phyloP scores from a whole-genome alignment of 495 filamentous ascomycete species.

The Cairneyella variabilis region DNA sequence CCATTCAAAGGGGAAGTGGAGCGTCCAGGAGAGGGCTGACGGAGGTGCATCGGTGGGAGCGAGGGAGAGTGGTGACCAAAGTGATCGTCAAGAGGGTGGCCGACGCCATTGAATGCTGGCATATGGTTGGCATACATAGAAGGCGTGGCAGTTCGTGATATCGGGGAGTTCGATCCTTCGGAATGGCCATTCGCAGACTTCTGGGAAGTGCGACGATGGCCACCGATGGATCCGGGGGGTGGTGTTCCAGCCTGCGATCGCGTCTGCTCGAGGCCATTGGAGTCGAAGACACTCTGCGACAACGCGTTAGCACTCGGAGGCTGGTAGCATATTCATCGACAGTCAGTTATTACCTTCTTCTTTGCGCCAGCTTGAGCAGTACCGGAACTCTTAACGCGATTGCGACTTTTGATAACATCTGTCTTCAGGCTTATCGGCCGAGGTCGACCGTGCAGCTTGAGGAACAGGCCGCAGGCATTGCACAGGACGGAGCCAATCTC shows the following conservation, averaged over 20 bases:
- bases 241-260: slow-evolving; percentile 54
- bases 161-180: slow-evolving; percentile 77
- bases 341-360: slow-evolving; percentile 89
- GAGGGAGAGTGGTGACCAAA: slow-evolving; percentile 57
- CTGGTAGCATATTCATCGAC: too few relatives aligned
- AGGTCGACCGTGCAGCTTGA: slow-evolving; percentile 92
- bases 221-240: slow-evolving; percentile 32
- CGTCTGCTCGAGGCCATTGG: slow-evolving; percentile 50
- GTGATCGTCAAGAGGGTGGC: slow-evolving; percentile 60
- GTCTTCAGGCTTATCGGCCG: slow-evolving; percentile 96
- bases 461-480: slow-evolving; percentile 95
- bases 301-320: slow-evolving; percentile 17
- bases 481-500: slow-evolving; percentile 96
- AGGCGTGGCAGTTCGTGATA: slow-evolving; percentile 84
- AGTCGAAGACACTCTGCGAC: slow-evolving; percentile 49
- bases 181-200: slow-evolving; percentile 68
- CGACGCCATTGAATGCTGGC: slow-evolving; percentile 71
- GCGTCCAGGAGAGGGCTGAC: slow-evolving; percentile 63
- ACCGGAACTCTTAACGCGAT: slow-evolving; percentile 85
- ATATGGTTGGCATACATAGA: slow-evolving; percentile 58
- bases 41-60: slow-evolving; percentile 47
- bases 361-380: slow-evolving; percentile 67
- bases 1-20: slow-evolving; percentile 65
- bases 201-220: slow-evolving; percentile 63
- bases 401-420: slow-evolving; percentile 99